Evolutionary conservation across 1,139 yeast species (phyloP), one percentile per base, ranked within the genome.

Genomic region (Sugiyamaella paludigena): DNA sequence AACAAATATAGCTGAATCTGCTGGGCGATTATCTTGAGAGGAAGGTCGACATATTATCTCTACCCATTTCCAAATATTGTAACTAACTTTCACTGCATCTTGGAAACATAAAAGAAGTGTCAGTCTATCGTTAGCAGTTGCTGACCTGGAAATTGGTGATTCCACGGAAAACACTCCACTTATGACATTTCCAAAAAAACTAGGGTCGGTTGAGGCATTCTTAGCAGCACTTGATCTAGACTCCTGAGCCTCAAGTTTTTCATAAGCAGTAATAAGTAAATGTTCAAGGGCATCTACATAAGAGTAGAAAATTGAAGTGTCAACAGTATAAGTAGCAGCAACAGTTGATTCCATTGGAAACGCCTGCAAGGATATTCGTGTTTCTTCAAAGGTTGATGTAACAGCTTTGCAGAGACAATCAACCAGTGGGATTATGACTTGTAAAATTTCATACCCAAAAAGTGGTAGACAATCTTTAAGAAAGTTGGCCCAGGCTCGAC

Each of bases 151-250:
- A 6, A 76, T 74, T 0, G 89, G 85, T 0, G 87, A 75, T 57
- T 89, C 97, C 9, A 85, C 80, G 51, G 83, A 85, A 62, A 91
- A 87, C 0, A 89, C 96, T 2, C 96, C 96, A 55, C 87, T 89
- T 43, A 85, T 84, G 10, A 87, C 91, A 51, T 79, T 80, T 0
- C 88, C 88, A 54, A 86, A 78, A 62, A 86, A 84, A 0, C 63
- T 59, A 7, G 57, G 54, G 27, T 56, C 59, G 13, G 41, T 28
- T 10, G 43, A 11, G 26, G 40, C 8, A 27, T 33, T 41, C 35
- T 51, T 48, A 13, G 45, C 26, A 9, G 49, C 16, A 6, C 36
- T n/a, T 10, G 39, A 19, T 6, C 46, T 43, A 6, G 47, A 40
- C 15, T 47, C 73, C 63, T 49, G 54, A 66, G 59, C 48, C 78